Base-by-base conservation (phyloP, 2,329 filamentous ascomycete species). In the Dryadomyces quercus-mongolicae region DNA sequence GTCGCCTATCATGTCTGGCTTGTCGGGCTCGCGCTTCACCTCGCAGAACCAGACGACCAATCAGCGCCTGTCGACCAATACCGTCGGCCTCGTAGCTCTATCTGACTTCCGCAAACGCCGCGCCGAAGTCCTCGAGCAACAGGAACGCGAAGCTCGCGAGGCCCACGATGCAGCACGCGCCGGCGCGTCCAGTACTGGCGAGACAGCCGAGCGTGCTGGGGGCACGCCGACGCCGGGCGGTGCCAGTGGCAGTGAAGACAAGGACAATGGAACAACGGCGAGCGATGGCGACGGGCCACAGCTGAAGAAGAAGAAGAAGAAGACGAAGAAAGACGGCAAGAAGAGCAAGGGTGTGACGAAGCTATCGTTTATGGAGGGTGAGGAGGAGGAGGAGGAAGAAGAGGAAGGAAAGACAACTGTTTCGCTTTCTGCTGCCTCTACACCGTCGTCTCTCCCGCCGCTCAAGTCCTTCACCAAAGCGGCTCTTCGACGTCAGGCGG, bases 81-180 rank as follows among this genome's bases (percentile, higher is more conserved):
- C 89, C 0, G 90, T 96, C 60, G 93, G 93, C 44, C 83, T 98
- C 2, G 92, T 97, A 53, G 82, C 88, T 55, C 83, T 96, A 46
- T 89, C 88, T 60, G 93, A 97, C 66, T 97, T 95, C 68, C 89
- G 92, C 69, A 97, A 98, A 72, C 84, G 93, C 56, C 88, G 92
- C 68, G 91, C 90, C 62, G 89, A 96, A 69, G 88, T 91, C n/a
- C 74, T 95, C 49, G 92, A 96, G 68, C 84, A 88, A 65, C 92
- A 93, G 65, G 88, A 93, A 65, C 81, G 86, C 63, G 88, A 93
- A 63, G 84, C 81, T 13, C 82, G 84, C 64, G 85, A 88, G 60
- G 77, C 74, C 18, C 49, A 7, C n/a, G 16, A 42, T n/a, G n/a
- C 36, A 36, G 10, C 22, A 16, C 40, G 18, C n/a, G 43, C 42